Evolutionary conservation across 169 alveolate species (phyloP).

Genomic region (Babesia sp.): DNA sequence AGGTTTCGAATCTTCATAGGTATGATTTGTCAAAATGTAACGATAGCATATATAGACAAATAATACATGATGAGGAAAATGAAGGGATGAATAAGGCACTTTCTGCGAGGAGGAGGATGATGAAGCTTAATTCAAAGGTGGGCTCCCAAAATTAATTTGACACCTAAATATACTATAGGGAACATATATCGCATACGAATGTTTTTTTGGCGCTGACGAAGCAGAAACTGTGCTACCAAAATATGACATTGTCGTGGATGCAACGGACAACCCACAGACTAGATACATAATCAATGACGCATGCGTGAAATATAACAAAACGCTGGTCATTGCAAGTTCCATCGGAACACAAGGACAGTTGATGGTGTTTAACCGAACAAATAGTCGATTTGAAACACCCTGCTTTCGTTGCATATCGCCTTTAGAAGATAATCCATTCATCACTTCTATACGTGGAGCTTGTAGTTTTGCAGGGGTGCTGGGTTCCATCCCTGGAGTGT

Average conservation of each 20-base stretch:
- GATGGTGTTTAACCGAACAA: slow-evolving; percentile 61
- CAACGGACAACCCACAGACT: slow-evolving; percentile 73
- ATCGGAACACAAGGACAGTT: slow-evolving; percentile 76
- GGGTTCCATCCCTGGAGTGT: slow-evolving; percentile 74
- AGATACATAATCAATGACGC: slow-evolving; percentile 75
- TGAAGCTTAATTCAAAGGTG: slow-evolving; percentile 57
- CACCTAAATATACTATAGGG: neutral
- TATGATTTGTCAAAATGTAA: neutral
- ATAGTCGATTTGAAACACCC: slow-evolving; percentile 17
- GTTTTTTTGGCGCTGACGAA: slow-evolving; percentile 61
- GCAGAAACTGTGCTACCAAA: slow-evolving; percentile 65
- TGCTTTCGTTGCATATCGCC: slow-evolving; percentile 73
- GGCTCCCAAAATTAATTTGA: neutral
- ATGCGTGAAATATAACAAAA: slow-evolving; percentile 69
- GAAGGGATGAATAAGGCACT: slow-evolving; percentile 78
- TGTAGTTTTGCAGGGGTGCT: slow-evolving; percentile 76
- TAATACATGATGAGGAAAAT: slow-evolving; percentile 74
- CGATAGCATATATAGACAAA: slow-evolving; percentile 68
- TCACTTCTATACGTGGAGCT: slow-evolving; percentile 43
- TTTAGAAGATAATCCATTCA: slow-evolving; percentile 54
- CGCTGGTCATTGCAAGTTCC: slow-evolving; percentile 71
- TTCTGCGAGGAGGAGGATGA: slow-evolving; percentile 72
- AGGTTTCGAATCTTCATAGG: slow-evolving; percentile 81
- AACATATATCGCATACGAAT: slow-evolving; percentile 57
- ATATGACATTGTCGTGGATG: slow-evolving; percentile 75